These are phyloP conservation scores for Hymenotorrendiella dingleyae DNA, from an alignment of 2,329 filamentous ascomycete species.

Conservation along the genomic window DNA sequence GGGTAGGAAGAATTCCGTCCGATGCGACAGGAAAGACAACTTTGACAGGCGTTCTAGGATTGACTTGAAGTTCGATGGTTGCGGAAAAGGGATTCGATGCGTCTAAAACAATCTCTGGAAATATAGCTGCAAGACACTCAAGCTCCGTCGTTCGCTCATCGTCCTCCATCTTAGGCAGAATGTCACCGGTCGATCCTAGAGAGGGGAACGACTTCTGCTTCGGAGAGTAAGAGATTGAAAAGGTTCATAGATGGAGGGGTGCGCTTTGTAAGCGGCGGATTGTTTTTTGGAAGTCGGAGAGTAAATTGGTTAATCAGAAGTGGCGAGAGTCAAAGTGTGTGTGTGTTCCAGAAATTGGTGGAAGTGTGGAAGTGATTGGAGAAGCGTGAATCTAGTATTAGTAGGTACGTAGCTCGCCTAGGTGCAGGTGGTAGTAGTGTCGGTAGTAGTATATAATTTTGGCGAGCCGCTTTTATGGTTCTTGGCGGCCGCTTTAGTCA, in stretches of 20 bases:
- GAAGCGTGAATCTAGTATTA: background rate
- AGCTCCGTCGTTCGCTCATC: constrained; percentile 54
- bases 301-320: background rate
- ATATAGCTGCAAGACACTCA: constrained; percentile 57
- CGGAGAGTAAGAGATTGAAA: constrained; percentile 1
- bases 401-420: no score
- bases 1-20: constrained; percentile 29
- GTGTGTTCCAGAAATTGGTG: constrained; percentile 5
- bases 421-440: background rate
- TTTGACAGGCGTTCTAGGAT: constrained; percentile 47
- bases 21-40: constrained; percentile 50
- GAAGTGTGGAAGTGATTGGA: background rate
- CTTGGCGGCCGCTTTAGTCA: no score
- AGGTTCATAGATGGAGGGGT: constrained; percentile 17
- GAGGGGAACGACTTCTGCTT: constrained; percentile 21
- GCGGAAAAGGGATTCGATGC: constrained; percentile 40
- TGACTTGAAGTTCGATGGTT: constrained; percentile 51
- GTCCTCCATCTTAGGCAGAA: constrained; percentile 51
- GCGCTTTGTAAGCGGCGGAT: background rate
- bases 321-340: constrained; percentile 1
- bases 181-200: constrained; percentile 23
- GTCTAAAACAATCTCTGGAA: constrained; percentile 53
- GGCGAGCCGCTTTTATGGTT: constrained; percentile 23
- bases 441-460: constrained; percentile 14
- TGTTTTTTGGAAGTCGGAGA: background rate